Percentiles rank a stretch among this genome's conserved stretches.
Conservation (phyloP, 768 basidiomycete genomes). For the Termitomyces sp. region DNA sequence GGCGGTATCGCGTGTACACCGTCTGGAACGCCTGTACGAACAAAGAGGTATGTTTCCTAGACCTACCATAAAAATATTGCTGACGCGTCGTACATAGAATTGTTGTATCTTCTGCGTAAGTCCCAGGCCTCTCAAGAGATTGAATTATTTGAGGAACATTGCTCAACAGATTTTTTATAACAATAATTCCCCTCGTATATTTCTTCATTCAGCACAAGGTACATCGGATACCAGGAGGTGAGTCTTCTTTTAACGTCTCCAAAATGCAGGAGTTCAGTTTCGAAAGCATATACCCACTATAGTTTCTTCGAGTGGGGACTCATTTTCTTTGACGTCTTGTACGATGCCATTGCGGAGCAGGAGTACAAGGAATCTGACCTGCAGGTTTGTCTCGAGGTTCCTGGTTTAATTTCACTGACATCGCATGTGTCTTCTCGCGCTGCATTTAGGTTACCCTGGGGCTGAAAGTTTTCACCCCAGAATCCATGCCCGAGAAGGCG, state of each 20-base stretch:
- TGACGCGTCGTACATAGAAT: constrained; percentile 31
- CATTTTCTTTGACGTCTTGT: constrained; percentile 67
- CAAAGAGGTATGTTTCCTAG: constrained; percentile 41
- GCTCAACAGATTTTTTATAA: constrained; percentile 59
- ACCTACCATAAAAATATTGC: neutral
- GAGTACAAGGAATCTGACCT: constrained; percentile 54
- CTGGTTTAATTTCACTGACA: neutral
- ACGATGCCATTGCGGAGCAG: constrained; percentile 59
- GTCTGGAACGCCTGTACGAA: constrained; percentile 32
- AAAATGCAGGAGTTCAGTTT: constrained; percentile 1
- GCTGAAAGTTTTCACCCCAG: neutral
- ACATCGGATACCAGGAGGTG: constrained; percentile 72
- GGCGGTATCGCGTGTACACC: constrained; percentile 58
- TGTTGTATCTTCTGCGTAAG: constrained; percentile 48
- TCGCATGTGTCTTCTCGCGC: neutral
- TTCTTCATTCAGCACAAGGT: constrained; percentile 87
- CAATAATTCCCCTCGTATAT: constrained; percentile 71
- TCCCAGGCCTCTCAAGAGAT: neutral
- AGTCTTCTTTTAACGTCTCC: constrained; percentile 11
- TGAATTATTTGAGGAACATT: neutral
- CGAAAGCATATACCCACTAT: constrained; percentile 77
- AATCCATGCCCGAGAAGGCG: neutral
- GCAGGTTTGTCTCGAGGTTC: constrained; percentile 34
- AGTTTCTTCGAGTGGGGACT: constrained; percentile 87
- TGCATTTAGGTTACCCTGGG: constrained; percentile 23